A percentile compares a stretch with the other conserved stretches of the same genome.
phyloP scores from a whole-genome alignment of 305 asterid species.

The Solanum aculeatissimum region DNA sequence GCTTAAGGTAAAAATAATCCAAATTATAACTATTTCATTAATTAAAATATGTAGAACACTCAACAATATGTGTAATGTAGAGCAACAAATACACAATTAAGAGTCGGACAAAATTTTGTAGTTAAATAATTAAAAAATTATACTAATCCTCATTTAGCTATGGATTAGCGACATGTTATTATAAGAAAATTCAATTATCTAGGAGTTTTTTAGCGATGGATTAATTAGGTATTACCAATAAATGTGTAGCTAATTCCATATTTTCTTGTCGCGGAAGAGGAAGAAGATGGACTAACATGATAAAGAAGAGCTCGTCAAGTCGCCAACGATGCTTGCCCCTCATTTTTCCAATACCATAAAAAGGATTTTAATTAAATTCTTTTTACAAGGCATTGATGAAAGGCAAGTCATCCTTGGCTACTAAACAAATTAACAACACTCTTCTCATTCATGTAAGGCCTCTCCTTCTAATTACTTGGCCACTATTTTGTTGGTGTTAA shows the following conservation, averaged over 20 bases:
- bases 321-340: slow-evolving; percentile 11
- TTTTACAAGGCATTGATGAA: background rate
- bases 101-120: background rate
- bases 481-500: background rate
- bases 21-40: background rate
- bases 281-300: slow-evolving; percentile 16
- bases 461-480: slow-evolving; percentile 1
- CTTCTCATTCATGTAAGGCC: slow-evolving; percentile 15
- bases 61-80: background rate
- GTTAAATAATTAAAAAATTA: background rate
- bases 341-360: background rate
- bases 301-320: slow-evolving; percentile 9
- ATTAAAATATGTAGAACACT: background rate
- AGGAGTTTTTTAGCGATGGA: accelerated
- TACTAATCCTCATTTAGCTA: background rate
- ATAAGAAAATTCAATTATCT: background rate
- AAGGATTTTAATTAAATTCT: background rate
- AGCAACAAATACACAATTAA: background rate
- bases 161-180: too few species aligned
- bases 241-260: background rate
- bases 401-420: slow-evolving; percentile 30
- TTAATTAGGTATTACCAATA: background rate
- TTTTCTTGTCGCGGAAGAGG: background rate
- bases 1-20: background rate
- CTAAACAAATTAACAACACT: slow-evolving; percentile 4